phyloP scores from a whole-genome alignment of 345 rosid species.

The Garcia nutans region DNA sequence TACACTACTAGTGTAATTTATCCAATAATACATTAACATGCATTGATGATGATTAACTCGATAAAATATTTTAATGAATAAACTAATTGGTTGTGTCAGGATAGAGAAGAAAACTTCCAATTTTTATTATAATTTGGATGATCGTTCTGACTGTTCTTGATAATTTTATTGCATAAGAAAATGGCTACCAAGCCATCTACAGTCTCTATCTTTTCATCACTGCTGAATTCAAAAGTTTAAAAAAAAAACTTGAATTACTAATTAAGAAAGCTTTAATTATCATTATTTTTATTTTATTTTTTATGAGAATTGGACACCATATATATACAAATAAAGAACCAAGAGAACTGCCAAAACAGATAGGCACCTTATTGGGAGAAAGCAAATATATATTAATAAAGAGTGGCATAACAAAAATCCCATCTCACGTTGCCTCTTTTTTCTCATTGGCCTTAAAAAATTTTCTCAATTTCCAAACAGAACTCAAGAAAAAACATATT shows the following conservation, averaged over 20 bases:
- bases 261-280: constrained; percentile 1
- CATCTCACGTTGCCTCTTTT: constrained; percentile 7
- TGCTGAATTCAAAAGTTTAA: constrained; percentile 12
- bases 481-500: neutral
- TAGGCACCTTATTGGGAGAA: constrained; percentile 8
- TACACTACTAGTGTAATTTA: no score
- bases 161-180: neutral
- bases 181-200: constrained; percentile 6
- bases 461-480: neutral
- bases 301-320: constrained; percentile 7
- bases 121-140: neutral
- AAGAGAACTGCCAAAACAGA: constrained; percentile 20
- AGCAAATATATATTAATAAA: neutral
- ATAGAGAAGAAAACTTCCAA: constrained; percentile 8
- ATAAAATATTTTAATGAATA: neutral
- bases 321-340: constrained; percentile 3
- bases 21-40: no score
- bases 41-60: no score
- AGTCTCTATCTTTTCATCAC: constrained; percentile 36
- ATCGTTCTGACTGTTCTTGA: constrained; percentile 1
- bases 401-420: constrained; percentile 8
- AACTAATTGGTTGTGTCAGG: constrained; percentile 6
- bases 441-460: neutral
- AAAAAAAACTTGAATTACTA: neutral
- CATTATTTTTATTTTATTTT: no score